Evolutionary conservation across 2,329 filamentous ascomycete genomes (phyloP).

Genomic region (Fusarium tuaranense): DNA sequence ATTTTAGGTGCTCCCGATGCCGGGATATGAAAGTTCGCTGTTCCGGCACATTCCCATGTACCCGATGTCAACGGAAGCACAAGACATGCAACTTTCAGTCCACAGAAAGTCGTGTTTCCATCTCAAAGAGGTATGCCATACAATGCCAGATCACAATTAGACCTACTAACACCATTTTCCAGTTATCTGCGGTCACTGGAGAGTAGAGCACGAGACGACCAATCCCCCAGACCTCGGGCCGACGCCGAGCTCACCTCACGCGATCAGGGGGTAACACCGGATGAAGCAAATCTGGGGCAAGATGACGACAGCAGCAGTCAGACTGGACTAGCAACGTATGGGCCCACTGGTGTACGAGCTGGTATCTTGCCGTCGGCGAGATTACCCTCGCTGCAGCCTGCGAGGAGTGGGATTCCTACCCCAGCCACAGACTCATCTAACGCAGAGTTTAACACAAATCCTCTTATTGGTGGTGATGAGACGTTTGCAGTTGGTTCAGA

Average conservation of each 20-base stretch:
- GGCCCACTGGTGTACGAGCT: background rate
- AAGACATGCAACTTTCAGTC: background rate
- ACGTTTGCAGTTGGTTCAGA: background rate
- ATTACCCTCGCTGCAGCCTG: background rate
- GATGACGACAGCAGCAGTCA: background rate
- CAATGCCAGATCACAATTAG: accelerated
- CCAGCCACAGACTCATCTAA: background rate
- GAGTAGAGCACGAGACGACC: background rate
- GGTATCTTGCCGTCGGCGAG: background rate
- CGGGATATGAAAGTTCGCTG: background rate
- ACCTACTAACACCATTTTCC: background rate
- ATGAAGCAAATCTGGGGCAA: background rate
- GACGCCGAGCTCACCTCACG: background rate
- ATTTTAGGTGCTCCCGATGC: background rate
- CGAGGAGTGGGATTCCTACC: background rate
- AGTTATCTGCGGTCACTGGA: background rate
- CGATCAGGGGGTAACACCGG: background rate
- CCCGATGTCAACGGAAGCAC: background rate
- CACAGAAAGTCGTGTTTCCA: background rate
- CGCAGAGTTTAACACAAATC: background rate
- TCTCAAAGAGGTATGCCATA: background rate
- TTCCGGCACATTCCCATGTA: background rate
- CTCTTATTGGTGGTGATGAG: background rate
- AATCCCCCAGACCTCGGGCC: background rate
- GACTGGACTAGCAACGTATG: background rate